Conservation (phyloP, 306 rosid genomes). For the Quercus alba region DNA sequence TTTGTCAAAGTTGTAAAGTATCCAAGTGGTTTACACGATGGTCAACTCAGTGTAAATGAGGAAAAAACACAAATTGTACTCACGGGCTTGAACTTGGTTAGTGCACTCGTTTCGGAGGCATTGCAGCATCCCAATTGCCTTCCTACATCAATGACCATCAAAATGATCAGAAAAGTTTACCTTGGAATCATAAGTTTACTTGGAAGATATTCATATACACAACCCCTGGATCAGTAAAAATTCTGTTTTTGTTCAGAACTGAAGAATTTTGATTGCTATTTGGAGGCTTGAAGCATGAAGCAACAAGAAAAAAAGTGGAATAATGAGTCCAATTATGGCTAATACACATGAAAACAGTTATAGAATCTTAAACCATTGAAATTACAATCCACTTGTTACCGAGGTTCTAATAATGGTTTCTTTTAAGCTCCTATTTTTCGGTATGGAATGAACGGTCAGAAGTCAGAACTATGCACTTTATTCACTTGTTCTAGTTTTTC, state of each 20-base stretch:
- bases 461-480: too few species aligned
- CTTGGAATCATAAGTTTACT: not conserved
- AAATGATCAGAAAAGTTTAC: not conserved
- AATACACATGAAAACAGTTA: not conserved
- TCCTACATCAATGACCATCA: constrained; percentile 7
- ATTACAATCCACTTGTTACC: too few species aligned
- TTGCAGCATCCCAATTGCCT: constrained; percentile 15
- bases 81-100: constrained; percentile 21
- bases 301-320: not conserved
- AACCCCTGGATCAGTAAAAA: not conserved
- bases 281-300: not conserved
- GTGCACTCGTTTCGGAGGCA: constrained; percentile 29
- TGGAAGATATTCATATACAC: not conserved
- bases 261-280: not conserved
- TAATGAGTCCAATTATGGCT: not conserved
- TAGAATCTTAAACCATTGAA: not conserved
- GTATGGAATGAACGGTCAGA: too few species aligned
- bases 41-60: not conserved
- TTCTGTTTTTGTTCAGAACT: not conserved
- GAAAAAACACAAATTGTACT: constrained; percentile 1
- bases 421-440: too few species aligned
- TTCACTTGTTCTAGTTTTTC: too few species aligned
- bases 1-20: not conserved
- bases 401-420: too few species aligned
- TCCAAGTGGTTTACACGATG: not conserved